Evolutionary conservation across 306 rosid genomes (phyloP).

Genomic region (Corylus americana): DNA sequence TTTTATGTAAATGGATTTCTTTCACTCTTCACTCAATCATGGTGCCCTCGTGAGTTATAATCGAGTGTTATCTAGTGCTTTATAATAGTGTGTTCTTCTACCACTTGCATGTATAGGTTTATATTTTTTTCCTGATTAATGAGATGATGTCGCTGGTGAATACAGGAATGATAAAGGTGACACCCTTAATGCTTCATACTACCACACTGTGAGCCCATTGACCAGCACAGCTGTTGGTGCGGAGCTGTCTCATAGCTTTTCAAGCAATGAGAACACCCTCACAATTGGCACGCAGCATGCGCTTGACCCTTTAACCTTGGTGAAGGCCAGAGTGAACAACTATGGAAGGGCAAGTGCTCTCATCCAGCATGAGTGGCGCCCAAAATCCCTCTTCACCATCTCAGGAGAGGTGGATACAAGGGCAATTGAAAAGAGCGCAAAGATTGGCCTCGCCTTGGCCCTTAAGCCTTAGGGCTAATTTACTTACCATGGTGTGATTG

Average conservation of each 20-base stretch:
- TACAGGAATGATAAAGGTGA: conserved; percentile 82
- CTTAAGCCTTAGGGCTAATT: conserved; percentile 62
- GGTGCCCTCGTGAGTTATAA: neutral
- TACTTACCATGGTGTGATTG: conserved; percentile 7
- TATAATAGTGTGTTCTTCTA: too few relatives aligned
- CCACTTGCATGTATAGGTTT: neutral
- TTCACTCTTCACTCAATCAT: neutral
- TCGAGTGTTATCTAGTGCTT: neutral
- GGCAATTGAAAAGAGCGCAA: conserved; percentile 84
- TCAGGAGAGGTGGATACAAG: conserved; percentile 87
- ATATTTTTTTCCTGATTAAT: conserved; percentile 15
- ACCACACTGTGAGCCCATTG: conserved; percentile 75
- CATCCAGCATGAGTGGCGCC: conserved; percentile 89
- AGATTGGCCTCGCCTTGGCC: conserved; percentile 84
- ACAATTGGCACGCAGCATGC: conserved; percentile 87
- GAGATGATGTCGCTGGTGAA: conserved; percentile 8
- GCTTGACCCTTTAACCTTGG: conserved; percentile 73
- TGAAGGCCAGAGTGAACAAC: conserved; percentile 90
- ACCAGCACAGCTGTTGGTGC: conserved; percentile 93
- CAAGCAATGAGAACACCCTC: conserved; percentile 69
- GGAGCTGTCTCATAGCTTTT: conserved; percentile 76
- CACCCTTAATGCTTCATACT: conserved; percentile 74
- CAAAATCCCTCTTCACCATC: conserved; percentile 70
- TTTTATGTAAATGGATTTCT: neutral
- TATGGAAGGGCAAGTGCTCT: conserved; percentile 77